Evolutionary conservation across 768 basidiomycete genomes (phyloP), one percentile per base, ranked within the genome.

Genomic region (Termitomyces sp.): DNA sequence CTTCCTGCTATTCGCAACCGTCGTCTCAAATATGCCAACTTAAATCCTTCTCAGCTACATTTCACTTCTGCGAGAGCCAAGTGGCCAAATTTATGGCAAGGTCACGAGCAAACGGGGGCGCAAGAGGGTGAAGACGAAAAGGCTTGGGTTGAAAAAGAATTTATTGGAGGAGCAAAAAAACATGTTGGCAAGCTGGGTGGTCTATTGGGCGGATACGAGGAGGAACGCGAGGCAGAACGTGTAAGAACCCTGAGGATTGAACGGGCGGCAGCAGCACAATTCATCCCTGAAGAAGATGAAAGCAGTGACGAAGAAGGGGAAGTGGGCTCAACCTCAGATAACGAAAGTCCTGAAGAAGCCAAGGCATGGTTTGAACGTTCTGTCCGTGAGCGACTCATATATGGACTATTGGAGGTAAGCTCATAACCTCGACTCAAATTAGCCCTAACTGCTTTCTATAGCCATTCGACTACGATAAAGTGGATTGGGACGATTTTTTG

Each of bases 401-500:
- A 91, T 60, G 90, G 90, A 5, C 67, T 85, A 56, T 72, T 92
- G 11, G 85, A 89, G 68, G 90, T 84, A 70, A 70, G 83, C 70
- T 30, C 41, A 19, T 23, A 32, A n/a, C 21, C 28, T 19, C 19
- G 55, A 17, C 42, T 21, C 17, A 28, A 43, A n/a, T 46, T 55
- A 48, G 41, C 45, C 49, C 54, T 54, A 21, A 52, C 39, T 30
- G 30, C 32, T 42, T 44, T 52, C 32, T 54, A 23, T 65, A 91
- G 89, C 75, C 78, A 5, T 78, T 85, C 32, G 80, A 89, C 61
- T 91, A 91, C 56, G 86, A 87, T 57, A 66, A 67, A 50, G 78
- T 88, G 9, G 89, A 91, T 65, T 91, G 89, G 88, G 81, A 83
- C 63, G 89, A 91, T 54, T 73, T 73, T 40, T 78, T 86, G 70